phyloP scores from a whole-genome alignment of 2,329 filamentous ascomycete genomes.

The Neocucurbitaria cava region DNA sequence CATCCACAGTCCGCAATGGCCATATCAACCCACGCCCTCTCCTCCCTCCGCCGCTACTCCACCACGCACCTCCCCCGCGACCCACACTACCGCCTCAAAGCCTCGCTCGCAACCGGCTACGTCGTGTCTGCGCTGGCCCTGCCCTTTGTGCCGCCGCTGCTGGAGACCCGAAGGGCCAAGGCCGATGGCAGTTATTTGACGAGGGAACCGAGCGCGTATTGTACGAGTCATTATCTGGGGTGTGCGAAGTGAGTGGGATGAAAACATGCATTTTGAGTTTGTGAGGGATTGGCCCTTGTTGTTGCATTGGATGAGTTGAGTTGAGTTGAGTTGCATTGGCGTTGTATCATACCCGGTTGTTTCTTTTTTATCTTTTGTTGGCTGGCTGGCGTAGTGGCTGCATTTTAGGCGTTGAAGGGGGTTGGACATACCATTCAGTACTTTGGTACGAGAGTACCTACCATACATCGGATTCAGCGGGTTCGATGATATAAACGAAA shows the following conservation, averaged over 20 bases:
- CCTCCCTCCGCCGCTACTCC: slow-evolving; percentile 46
- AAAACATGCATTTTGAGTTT: too few relatives aligned
- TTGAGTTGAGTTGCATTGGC: neutral
- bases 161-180: slow-evolving; percentile 46
- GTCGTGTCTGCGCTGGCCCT: slow-evolving; percentile 48
- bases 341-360: neutral
- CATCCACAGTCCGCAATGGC: slow-evolving; percentile 31
- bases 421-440: neutral
- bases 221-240: slow-evolving; percentile 34
- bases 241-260: slow-evolving; percentile 34
- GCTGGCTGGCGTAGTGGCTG: neutral
- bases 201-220: slow-evolving; percentile 40
- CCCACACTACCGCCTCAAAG: slow-evolving; percentile 45
- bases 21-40: slow-evolving; percentile 38
- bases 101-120: slow-evolving; percentile 46
- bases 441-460: neutral
- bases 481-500: too few relatives aligned
- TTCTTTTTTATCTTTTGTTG: neutral
- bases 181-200: slow-evolving; percentile 48
- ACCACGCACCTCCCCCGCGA: slow-evolving; percentile 43
- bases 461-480: too few relatives aligned
- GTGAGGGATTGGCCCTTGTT: too few relatives aligned
- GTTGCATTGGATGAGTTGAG: neutral
- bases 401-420: neutral
- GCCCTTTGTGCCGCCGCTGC: slow-evolving; percentile 49